Base-by-base conservation (phyloP, 768 basidiomycete species). In the Amyloporia xantha region DNA sequence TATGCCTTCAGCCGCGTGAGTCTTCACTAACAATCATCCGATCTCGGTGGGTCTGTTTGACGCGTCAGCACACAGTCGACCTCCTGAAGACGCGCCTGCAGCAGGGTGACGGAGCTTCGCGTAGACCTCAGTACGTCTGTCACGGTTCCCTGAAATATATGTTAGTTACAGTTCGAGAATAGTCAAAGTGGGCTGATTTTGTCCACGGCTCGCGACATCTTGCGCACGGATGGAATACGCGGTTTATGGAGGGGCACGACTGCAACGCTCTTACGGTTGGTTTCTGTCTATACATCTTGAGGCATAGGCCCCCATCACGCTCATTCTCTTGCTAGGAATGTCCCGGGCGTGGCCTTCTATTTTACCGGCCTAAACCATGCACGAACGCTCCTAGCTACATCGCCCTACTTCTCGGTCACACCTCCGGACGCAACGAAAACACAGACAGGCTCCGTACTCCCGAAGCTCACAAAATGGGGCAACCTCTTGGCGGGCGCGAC, bases 341-440 rank as follows among this genome's bases (percentile, higher is more conserved):
- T 96, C 3, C 94, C 94, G 1, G 94, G 94, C 3, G 87, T 96
- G 17, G 91, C 93, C 2, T 65, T 93, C 42, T 97, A 97, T 70
- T 87, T 96, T 73, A 91, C 93, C 3, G 72, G 81, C 37, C 71
- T 97, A 41, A 91, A 85, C 15, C 82, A 91, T 54, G 71, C 94
- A 35, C 84, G 94, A n/a, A 72, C 78, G 5, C 53, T 79, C 33
- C 80, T 97, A 75, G 81, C 91, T 1, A 76, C 65, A 19, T 81
- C 84, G 1, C 77, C 84, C 0, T 78, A 83, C 66, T 94, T 95
- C 62, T 67, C 83, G 1, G 48, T 61, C 41, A 51, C 57, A 27
- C 47, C 58, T 52, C 46, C 12, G 3, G 36, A 38, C 26, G 50
- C 48, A 27, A 38, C 49, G 30, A 65, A 52, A 21, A 48, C 48